phyloP scores from a whole-genome alignment of 148 eudicot species.

The Camellia japonica region DNA sequence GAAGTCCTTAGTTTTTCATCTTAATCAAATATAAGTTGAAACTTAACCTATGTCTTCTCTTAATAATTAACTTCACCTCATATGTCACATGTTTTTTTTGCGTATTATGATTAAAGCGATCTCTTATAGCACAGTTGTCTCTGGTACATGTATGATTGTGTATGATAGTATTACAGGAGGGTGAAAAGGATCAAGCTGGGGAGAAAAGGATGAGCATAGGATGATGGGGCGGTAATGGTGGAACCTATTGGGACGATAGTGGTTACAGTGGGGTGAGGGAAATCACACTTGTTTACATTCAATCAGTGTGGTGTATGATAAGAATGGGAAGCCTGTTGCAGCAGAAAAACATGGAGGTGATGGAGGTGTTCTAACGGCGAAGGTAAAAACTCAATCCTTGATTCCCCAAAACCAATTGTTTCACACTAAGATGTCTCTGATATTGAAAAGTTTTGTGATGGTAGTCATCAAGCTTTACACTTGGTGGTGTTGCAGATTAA shows the following conservation, averaged over 20 bases:
- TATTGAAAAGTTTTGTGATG: no score
- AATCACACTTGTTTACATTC: slow-evolving; percentile 39
- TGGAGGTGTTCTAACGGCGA: slow-evolving; percentile 36
- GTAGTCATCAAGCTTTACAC: no score
- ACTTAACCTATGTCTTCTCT: neutral
- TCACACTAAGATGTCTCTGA: slow-evolving; percentile 22
- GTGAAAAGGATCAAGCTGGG: slow-evolving; percentile 19
- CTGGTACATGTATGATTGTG: neutral
- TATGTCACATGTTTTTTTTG: no score
- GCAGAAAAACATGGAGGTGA: slow-evolving; percentile 45
- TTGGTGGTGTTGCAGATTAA: slow-evolving; percentile 35
- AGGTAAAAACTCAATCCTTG: slow-evolving; percentile 28
- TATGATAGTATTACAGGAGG: slow-evolving; percentile 13
- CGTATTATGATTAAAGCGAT: no score
- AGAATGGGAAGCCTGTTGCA: slow-evolving; percentile 57
- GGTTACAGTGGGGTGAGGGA: slow-evolving; percentile 46
- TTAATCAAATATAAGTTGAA: neutral
- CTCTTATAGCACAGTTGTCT: neutral
- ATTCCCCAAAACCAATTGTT: slow-evolving; percentile 12
- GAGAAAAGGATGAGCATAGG: slow-evolving; percentile 41
- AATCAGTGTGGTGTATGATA: slow-evolving; percentile 39
- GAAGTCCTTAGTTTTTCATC: neutral
- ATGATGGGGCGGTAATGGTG: slow-evolving; percentile 70
- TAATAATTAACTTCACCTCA: no score
- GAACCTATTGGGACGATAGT: slow-evolving; percentile 58